Base-by-base conservation (phyloP, 768 basidiomycete genomes). In the Suillus paluster region DNA sequence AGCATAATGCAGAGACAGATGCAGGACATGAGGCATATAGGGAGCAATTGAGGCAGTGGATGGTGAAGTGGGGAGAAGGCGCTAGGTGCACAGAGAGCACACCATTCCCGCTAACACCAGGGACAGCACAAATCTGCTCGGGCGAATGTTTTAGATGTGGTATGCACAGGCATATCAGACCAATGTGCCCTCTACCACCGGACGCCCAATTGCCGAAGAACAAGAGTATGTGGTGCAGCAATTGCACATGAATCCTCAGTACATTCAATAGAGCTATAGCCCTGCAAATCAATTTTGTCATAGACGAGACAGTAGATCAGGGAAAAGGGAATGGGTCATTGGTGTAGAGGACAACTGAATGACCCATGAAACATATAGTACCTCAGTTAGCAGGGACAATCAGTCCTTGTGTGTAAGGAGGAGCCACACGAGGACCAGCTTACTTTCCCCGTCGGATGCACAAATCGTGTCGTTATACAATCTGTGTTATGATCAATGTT, bases 281-380 rank as follows among this genome's bases (percentile, higher is more conserved):
- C 8, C 11, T 5, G 0, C 54, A 36, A 7, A 36, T 56, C n/a
- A 44, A 45, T 23, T 5, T 12, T 1, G 5, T 45, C 12, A 10
- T 41, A 7, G 2, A 3, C 21, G 5, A 45, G 1, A 17, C 2
- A 1, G 21, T 1, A 3, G 41, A 42, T 0, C 57, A 57, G 57
- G 57, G 57, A 57, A 57, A 57, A 14, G 56, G 56, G 10, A 4
- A 19, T 2, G 41, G 56, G 56, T 42, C 33, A 2, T 57, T 5
- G 25, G 56, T 17, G 3, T 57, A 30, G 56, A 57, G 56, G 56
- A 42, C 25, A 25, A 17, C 39, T 8, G 2, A 17, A 41, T 8
- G 33, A 42, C 56, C 56, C 56, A 30, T 3, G 30, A n/a, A 12
- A 19, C 53, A 19, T 5, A 15, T 34, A 36, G 12, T 27, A 54